Conservation (phyloP, 495 filamentous ascomycete genomes). For the Penicillium antarcticum region DNA sequence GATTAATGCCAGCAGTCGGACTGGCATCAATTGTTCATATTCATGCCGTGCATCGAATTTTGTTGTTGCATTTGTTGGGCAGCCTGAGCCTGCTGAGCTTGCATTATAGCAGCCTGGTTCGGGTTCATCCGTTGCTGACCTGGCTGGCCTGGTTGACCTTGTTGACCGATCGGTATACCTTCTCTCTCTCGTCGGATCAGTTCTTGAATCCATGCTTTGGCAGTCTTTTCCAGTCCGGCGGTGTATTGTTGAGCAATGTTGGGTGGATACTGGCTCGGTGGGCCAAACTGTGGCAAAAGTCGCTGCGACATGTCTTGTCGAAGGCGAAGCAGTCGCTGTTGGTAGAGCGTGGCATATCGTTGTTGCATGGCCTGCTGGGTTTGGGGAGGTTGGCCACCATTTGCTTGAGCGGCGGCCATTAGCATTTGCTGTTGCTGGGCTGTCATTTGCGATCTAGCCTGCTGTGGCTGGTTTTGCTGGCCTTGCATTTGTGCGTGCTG, state of each 20-base stretch:
- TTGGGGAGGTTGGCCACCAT: conserved; percentile 36
- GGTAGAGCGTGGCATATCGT: conserved; percentile 37
- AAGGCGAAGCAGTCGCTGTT: conserved; percentile 34
- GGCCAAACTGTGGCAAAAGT: conserved; percentile 38
- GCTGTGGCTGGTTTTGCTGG: conserved; percentile 35
- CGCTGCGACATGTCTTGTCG: conserved; percentile 40
- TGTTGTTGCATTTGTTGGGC: conserved; percentile 44
- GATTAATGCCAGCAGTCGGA: not conserved
- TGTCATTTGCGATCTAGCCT: conserved; percentile 32
- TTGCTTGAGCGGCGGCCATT: conserved; percentile 41
- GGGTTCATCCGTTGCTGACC: conserved; percentile 22
- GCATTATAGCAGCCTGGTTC: conserved; percentile 17
- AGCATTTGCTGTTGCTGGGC: conserved; percentile 40
- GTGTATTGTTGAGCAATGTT: conserved; percentile 40
- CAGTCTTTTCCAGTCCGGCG: conserved; percentile 33
- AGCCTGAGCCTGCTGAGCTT: conserved; percentile 31
- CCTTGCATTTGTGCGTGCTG: conserved; percentile 31
- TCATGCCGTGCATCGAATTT: conserved; percentile 43
- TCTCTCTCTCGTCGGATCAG: conserved; percentile 44
- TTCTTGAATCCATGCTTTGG: conserved; percentile 43
- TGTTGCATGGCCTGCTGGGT: conserved; percentile 30
- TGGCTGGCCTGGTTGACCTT: conserved; percentile 28
- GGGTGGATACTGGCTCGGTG: conserved; percentile 42
- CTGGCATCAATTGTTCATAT: conserved; percentile 35
- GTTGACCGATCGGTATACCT: not conserved